Base-by-base conservation (phyloP, 2,329 filamentous ascomycete genomes). In the Paecilomyces sp. region DNA sequence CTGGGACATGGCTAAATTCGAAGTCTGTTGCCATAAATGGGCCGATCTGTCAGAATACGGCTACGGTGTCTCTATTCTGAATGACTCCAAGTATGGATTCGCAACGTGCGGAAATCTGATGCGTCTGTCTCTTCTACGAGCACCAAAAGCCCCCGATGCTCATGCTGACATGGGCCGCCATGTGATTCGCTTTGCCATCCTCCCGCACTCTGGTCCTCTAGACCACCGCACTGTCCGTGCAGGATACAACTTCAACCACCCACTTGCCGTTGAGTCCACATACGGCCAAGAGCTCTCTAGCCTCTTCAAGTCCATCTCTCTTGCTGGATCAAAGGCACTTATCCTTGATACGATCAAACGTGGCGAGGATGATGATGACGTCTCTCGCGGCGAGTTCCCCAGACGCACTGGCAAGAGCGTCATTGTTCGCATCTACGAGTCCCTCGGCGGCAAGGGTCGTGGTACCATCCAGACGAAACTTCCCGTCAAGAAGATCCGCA, bases 1-100 rank as follows among this genome's bases (percentile, higher is more conserved):
- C 66, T 96, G 92, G 92, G 92, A 96, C 71, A 96, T 96, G 92
- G 92, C 92, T 70, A 96, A 96, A 70, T 97, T 97, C 68, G 92
- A 97, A 78, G 92, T 97, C 57, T 96, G 92, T 81, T 93, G 90
- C 73, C 92, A 97, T 79, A 93, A 92, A 72, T 97, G 91, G 80
- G 92, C 92, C 11, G 92, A 97, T 74, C 79, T 97, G 28, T 93
- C 89, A 0, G 92, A 97, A 74, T 82, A 90, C 69, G 88, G 88
- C 57, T 96, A 96, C 68, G 92, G 92, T 63, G 91, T 97, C 7
- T 93, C 90, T 2, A 90, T 97, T 63, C 83, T 97, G 61, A 97
- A 97, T 70, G 92, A 97, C 75, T 91, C 87, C 78, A 97, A 97
- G 75, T 97, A 96, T 71, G 93, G 93, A 18, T 97, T 97, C 71